Evolutionary conservation across 192 early-diverging fungal species (phyloP).

Genomic region (Rhizophagus clarus): DNA sequence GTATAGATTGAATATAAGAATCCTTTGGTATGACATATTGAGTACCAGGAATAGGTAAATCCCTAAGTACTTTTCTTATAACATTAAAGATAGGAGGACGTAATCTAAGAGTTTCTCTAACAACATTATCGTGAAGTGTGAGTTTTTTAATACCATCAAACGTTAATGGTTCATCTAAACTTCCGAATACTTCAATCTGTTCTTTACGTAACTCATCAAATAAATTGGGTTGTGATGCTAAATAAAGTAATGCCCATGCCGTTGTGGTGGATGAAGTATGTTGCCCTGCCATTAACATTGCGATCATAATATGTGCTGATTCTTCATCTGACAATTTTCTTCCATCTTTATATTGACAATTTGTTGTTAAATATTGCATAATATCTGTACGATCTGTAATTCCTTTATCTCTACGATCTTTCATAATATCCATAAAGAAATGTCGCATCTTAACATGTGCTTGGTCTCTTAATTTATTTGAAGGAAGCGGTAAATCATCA

Average conservation of each 20-base stretch:
- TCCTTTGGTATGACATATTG: conserved; percentile 87
- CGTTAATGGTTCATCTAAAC: conserved; percentile 53
- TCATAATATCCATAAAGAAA: conserved; percentile 80
- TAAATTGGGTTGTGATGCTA: conserved; percentile 77
- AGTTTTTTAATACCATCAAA: conserved; percentile 81
- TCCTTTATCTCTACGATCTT: conserved; percentile 65
- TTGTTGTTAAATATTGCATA: conserved; percentile 76
- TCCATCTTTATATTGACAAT: conserved; percentile 88
- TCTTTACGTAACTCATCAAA: conserved; percentile 74
- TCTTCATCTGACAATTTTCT: conserved; percentile 79
- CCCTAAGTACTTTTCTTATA: conserved; percentile 87
- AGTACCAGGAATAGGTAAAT: conserved; percentile 70
- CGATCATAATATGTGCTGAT: conserved; percentile 96
- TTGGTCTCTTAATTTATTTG: conserved; percentile 81
- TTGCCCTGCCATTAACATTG: conserved; percentile 95
- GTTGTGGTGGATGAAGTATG: conserved; percentile 93
- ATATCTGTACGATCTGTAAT: conserved; percentile 67
- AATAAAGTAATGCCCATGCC: conserved; percentile 87
- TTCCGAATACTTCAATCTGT: conserved; percentile 63
- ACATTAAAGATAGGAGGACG: conserved; percentile 92
- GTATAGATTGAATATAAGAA: conserved; percentile 84
- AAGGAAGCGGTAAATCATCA: conserved; percentile 86
- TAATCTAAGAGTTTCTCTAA: conserved; percentile 93
- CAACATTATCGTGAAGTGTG: conserved; percentile 73
- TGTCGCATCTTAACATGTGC: conserved; percentile 83